Base-by-base conservation (phyloP, 257 asterid species). In the Eustoma russellianum region DNA sequence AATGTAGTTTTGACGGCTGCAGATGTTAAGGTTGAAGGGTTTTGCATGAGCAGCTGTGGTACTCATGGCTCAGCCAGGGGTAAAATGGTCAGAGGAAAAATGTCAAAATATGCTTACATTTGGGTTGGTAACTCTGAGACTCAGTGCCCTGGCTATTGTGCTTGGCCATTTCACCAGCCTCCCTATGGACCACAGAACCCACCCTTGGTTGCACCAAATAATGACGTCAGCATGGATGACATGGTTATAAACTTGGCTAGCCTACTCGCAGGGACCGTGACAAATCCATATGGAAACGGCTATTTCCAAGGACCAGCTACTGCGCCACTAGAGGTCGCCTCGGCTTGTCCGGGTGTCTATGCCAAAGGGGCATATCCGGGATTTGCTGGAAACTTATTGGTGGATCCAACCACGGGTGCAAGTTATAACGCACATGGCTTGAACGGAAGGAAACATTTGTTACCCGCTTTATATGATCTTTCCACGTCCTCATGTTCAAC, bases 141-240 rank as follows among this genome's bases (percentile, higher is more conserved):
- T 1, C 80, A 70, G 54, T 82, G 84, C 57, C 77, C 83, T 0
- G 91, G 80, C 2, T 70, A 66, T 57, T 81, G 84, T 54, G 82
- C 86, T 0, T 76, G 86, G 91, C 91, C 91, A 0, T 78, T 81
- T 50, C 81, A 81, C 45, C 79, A 73, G 65, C 86, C 90, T 49
- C 62, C 51, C 11, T 81, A 78, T 50, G 90, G 83, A 12, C 90
- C 90, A 0, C 86, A 81, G 50, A 66, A 51, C 50, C 73, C 72
- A 15, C 74, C 90, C 1, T 35, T 81, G 56, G 59, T 66, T 6
- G 63, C 83, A 7, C 90, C 90, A 10, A 78, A 81, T 58, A 71
- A 71, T 54, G 77, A 78, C 11, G 58, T 81, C 48, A 78, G 90
- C 44, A 38, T 72, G 34, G 90, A 81, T 33, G 86, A 81, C 0